Conservation (phyloP, 305 asterid species). For the Fraxinus paxiana region DNA sequence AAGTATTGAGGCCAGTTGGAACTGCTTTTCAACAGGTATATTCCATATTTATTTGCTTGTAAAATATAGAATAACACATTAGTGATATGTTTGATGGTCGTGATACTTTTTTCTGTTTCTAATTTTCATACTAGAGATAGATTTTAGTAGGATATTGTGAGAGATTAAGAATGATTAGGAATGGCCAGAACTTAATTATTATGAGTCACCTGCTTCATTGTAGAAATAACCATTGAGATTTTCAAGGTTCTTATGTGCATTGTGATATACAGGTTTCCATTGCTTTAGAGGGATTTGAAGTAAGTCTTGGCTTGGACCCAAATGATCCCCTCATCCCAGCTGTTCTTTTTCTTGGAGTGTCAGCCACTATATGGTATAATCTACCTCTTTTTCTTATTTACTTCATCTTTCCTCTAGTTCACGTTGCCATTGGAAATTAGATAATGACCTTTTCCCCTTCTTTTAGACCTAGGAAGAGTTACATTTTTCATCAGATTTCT, state of each 20-base stretch:
- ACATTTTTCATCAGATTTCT: constrained; percentile 83
- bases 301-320: constrained; percentile 65
- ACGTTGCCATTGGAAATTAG: constrained; percentile 9
- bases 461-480: constrained; percentile 45
- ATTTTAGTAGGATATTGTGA: background rate
- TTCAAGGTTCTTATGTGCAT: constrained; percentile 7
- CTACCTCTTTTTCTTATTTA: constrained; percentile 26
- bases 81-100: background rate
- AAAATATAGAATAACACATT: background rate
- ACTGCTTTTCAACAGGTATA: constrained; percentile 60
- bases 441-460: constrained; percentile 17
- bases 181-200: background rate
- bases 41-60: background rate
- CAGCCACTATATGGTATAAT: constrained; percentile 71
- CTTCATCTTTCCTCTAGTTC: constrained; percentile 4
- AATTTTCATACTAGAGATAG: background rate
- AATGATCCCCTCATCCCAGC: constrained; percentile 70
- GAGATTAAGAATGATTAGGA: background rate
- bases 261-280: constrained; percentile 48
- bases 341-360: constrained; percentile 58
- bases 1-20: constrained; percentile 51
- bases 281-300: constrained; percentile 59
- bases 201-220: background rate
- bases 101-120: background rate
- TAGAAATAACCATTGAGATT: background rate